Conservation (phyloP, 495 filamentous ascomycete genomes). For the Acidomyces sp. region DNA sequence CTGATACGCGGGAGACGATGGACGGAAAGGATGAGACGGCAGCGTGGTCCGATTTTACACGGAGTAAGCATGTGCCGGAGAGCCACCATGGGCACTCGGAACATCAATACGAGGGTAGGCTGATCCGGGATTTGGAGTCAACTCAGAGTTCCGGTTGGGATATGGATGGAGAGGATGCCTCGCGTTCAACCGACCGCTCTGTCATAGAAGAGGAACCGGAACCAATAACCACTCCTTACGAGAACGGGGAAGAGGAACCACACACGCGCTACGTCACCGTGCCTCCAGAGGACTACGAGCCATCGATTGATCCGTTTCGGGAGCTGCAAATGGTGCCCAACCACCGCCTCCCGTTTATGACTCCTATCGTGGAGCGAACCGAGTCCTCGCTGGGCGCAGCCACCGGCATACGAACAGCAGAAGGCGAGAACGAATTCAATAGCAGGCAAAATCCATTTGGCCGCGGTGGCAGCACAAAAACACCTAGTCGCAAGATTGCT, state of each 20-base stretch:
- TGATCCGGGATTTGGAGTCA: slow-evolving; percentile 22
- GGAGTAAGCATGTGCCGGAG: slow-evolving; percentile 54
- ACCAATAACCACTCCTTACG: slow-evolving; percentile 25
- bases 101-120: no score
- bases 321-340: slow-evolving; percentile 65
- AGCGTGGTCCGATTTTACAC: slow-evolving; percentile 78
- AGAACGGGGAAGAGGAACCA: slow-evolving; percentile 26
- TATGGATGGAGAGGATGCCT: slow-evolving; percentile 20
- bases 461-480: no score
- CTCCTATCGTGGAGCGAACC: slow-evolving; percentile 88
- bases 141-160: slow-evolving; percentile 28
- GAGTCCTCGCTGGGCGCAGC: slow-evolving; percentile 65
- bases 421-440: slow-evolving; percentile 42
- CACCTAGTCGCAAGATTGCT: slow-evolving; percentile 45
- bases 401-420: slow-evolving; percentile 35
- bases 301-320: slow-evolving; percentile 59
- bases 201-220: slow-evolving; percentile 1
- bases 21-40: slow-evolving; percentile 29
- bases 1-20: slow-evolving; percentile 30
- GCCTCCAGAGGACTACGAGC: slow-evolving; percentile 74
- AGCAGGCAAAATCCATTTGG: no score
- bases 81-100: slow-evolving; percentile 31
- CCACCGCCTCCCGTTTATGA: slow-evolving; percentile 92
- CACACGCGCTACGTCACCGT: slow-evolving; percentile 47
- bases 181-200: neutral